Base-by-base conservation (phyloP, 208 protist species). In the Acanthamoeba quina region DNA sequence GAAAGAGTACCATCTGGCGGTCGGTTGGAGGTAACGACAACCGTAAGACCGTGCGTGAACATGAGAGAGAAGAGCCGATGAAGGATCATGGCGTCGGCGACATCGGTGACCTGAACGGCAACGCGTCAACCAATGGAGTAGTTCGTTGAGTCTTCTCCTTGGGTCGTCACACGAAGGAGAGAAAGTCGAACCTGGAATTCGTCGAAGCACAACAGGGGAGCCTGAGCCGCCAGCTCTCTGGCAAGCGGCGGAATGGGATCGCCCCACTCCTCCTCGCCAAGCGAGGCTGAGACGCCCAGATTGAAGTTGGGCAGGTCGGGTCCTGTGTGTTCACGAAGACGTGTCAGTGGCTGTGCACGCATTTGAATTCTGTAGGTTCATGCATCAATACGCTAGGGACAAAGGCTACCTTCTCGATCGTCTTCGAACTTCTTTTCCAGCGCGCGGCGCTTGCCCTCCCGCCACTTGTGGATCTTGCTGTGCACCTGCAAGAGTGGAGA, bases 11-110 rank as follows among this genome's bases (percentile, higher is more conserved):
- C 90, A 3, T 74, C 80, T n/a, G 95, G 95, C 5, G 37, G 72
- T 26, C 94, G 37, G 90, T 99, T 99, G 6, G 98, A 99, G 37
- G 98, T 99, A 74, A 98, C 98, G 19, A 99, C 96, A 0, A 99
- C 97, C 2, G 98, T 97, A 47, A 99, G 94, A 4, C 98, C 98
- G 24, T 98, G 97, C 78, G 98, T 44, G 31, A 96, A 97, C 56
- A 99, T 98, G 3, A 97, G 94, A 44, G 97, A 90, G 86, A 99
- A 99, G 4, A 99, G 95, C 29, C 98, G 96, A 64, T 98, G 98
- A 37, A 99, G 93, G 86, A 99, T 99, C 98, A 99, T 99, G 0
- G 98, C 98, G 94, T 99, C 97, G 5, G 98, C 98, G 7, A 99
- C 98, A 95, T 99, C 98, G 7, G 97, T 97, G 1, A 99, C 98